Evolutionary conservation across 1,284 basidiomycete genomes (phyloP).

Genomic region (Sanghuangporus sanghuang): DNA sequence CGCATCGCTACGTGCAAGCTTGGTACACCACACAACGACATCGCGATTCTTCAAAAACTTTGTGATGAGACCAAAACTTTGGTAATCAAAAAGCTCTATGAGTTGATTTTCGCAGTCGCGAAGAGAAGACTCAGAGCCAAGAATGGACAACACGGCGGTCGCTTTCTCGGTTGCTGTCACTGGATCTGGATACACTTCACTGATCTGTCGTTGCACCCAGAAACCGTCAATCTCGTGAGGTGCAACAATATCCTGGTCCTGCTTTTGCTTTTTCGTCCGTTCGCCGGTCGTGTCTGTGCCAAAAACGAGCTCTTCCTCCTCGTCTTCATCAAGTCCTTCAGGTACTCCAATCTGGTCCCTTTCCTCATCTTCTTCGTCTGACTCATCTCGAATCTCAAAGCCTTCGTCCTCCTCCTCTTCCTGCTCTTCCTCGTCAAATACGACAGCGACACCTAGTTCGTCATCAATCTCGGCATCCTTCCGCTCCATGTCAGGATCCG

Average conservation of each 20-base stretch:
- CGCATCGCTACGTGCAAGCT: conserved; percentile 85
- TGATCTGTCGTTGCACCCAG: conserved; percentile 96
- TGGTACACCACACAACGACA: conserved; percentile 97
- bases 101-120: conserved; percentile 96
- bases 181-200: conserved; percentile 88
- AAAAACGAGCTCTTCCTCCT: conserved; percentile 66
- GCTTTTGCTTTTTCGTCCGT: conserved; percentile 39
- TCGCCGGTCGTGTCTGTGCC: conserved; percentile 44
- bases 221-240: conserved; percentile 94
- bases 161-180: conserved; percentile 94
- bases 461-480: conserved; percentile 86
- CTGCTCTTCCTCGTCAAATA: conserved; percentile 94
- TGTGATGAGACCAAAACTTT: conserved; percentile 88
- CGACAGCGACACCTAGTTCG: conserved; percentile 91
- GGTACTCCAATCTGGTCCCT: conserved; percentile 43
- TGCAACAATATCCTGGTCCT: conserved; percentile 77
- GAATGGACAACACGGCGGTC: conserved; percentile 77
- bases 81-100: conserved; percentile 97
- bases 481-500: conserved; percentile 69
- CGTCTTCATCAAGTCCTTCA: conserved; percentile 45
- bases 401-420: conserved; percentile 88
- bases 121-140: conserved; percentile 84
- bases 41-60: conserved; percentile 95
- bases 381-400: conserved; percentile 74
- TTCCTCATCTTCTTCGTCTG: conserved; percentile 68